Evolutionary conservation across 2,329 filamentous ascomycete species (phyloP).

Genomic region (Macroventuria anomochaeta): DNA sequence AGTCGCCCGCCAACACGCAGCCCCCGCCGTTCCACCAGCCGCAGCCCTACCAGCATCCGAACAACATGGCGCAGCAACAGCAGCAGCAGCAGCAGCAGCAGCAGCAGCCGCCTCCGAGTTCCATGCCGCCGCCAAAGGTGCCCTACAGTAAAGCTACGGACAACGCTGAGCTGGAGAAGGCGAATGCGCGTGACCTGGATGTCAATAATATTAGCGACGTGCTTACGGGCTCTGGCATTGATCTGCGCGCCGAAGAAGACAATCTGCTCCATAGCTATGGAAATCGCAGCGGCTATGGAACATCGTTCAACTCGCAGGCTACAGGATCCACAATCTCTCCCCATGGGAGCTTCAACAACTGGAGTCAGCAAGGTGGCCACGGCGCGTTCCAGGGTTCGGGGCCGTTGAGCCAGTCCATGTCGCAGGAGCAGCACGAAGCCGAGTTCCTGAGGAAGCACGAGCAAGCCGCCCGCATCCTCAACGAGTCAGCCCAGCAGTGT

Average conservation of each 20-base stretch:
- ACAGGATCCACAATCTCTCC: slow-evolving; percentile 46
- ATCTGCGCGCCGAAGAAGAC: slow-evolving; percentile 85
- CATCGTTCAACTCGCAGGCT: slow-evolving; percentile 53
- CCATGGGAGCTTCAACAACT: slow-evolving; percentile 56
- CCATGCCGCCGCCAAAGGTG: slow-evolving; percentile 69
- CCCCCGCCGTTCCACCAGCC: slow-evolving; percentile 59
- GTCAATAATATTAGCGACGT: slow-evolving; percentile 83
- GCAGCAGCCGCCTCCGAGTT: slow-evolving; percentile 37
- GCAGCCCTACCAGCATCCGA: slow-evolving; percentile 50
- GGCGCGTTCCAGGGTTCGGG: slow-evolving; percentile 50
- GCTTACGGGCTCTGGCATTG: slow-evolving; percentile 82
- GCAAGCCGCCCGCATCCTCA: slow-evolving; percentile 68
- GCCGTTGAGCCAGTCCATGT: slow-evolving; percentile 60
- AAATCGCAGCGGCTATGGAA: slow-evolving; percentile 52
- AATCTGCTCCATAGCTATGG: slow-evolving; percentile 74
- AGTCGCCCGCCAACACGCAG: slow-evolving; percentile 40
- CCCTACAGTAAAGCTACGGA: slow-evolving; percentile 58
- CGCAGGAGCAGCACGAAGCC: slow-evolving; percentile 71
- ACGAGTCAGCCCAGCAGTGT: slow-evolving; percentile 69
- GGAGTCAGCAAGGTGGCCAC: slow-evolving; percentile 49
- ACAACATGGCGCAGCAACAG: slow-evolving; percentile 28
- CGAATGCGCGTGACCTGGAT: slow-evolving; percentile 63
- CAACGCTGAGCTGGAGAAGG: slow-evolving; percentile 55
- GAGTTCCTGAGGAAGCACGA: slow-evolving; percentile 70
- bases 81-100: slow-evolving; percentile 22